Conservation (phyloP, 2,329 filamentous ascomycete species). For the Aspergillus alliaceus region DNA sequence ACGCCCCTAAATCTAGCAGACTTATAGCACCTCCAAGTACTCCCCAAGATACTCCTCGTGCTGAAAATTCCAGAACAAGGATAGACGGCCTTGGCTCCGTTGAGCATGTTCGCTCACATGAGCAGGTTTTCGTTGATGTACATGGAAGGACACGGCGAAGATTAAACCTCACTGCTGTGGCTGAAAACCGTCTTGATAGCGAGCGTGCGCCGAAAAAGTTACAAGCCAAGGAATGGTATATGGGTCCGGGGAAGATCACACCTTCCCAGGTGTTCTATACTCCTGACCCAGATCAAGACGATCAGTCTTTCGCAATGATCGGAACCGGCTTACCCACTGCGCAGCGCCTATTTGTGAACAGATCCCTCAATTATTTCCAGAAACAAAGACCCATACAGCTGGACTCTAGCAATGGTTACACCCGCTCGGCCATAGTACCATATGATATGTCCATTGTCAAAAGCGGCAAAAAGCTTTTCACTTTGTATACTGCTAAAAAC, state of each 20-base stretch:
- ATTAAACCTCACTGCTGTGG: slow-evolving; percentile 19
- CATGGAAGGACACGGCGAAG: slow-evolving; percentile 32
- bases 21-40: neutral
- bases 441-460: slow-evolving; percentile 20
- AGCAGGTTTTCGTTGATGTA: slow-evolving; percentile 25
- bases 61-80: neutral
- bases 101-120: slow-evolving; percentile 16
- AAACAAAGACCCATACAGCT: slow-evolving; percentile 25
- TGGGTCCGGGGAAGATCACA: slow-evolving; percentile 38
- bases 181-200: neutral
- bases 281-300: slow-evolving; percentile 26
- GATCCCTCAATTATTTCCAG: slow-evolving; percentile 27
- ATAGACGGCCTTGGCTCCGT: neutral
- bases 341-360: slow-evolving; percentile 32
- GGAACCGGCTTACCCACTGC: slow-evolving; percentile 23
- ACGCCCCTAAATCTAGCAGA: neutral
- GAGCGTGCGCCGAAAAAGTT: neutral
- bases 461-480: slow-evolving; percentile 24
- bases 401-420: slow-evolving; percentile 15
- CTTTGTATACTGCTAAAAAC: slow-evolving; percentile 28
- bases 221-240: slow-evolving; percentile 31
- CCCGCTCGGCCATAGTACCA: slow-evolving; percentile 29
- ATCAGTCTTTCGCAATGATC: slow-evolving; percentile 27
- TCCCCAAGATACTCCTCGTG: neutral
- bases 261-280: slow-evolving; percentile 47